Evolutionary conservation across 2,329 filamentous ascomycete genomes (phyloP), one percentile per base, ranked within the genome.

Genomic region (Penicillium sp.): DNA sequence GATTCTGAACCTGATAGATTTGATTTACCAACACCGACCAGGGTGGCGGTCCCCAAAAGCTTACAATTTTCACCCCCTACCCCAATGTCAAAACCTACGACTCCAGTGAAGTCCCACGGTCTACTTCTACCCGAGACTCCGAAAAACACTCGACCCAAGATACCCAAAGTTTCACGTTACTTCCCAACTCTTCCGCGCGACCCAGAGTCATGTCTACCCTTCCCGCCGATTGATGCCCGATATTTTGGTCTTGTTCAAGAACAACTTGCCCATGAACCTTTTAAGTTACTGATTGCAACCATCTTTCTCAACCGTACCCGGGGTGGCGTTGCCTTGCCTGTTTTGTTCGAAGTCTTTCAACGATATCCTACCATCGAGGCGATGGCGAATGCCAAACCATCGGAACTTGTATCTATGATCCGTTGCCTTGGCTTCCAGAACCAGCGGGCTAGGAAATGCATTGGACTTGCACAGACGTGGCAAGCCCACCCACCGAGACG

Each of bases 181-280:
- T 80, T 80, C 55, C 68, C 71, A 2, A 62, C 56, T 45, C 62
- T 63, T 14, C 64, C 63, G 9, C 55, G 64, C 48, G 65, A 71
- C 46, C 57, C 71, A 51, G 60, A 75, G 9, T 83, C 81, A 4
- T 78, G 74, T 56, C 75, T 81, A 6, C 79, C 77, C 2, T 90
- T 93, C 60, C 89, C 91, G 0, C 82, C 86, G 0, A 83, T 92
- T 29, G 79, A 81, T 7, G 78, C 83, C 0, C 68, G 79, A 0
- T 71, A 67, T 5, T 96, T 96, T 67, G 92, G 92, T 0, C 81
- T 97, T 2, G 85, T 96, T 33, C 92, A 97, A 70, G 92, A 96
- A 69, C 83, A 87, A 59, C 83, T 96, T 14, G 85, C 86, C 2
- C 73, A 83, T 46, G 82, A 91, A 52, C 89, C 92, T 0, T 96